Base-by-base conservation (phyloP, 306 rosid genomes). In the Oemleria cerasiformis region DNA sequence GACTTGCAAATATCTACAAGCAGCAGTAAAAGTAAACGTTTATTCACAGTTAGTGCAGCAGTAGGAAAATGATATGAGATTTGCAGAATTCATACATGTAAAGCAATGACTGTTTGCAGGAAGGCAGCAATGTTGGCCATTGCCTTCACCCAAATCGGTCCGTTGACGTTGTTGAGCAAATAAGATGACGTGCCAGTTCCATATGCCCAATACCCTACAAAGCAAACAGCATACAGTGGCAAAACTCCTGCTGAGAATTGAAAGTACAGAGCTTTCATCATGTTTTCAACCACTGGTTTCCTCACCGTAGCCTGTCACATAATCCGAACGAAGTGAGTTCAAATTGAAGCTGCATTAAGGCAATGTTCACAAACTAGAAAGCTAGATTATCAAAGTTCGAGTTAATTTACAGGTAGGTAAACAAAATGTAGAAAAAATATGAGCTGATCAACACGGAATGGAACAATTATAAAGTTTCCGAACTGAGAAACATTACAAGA, bases 131-230 rank as follows among this genome's bases (percentile, higher is more conserved):
- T 78, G 25, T 89, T 89, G 63, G 96, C 97, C 50, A 72, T 25
- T 59, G 87, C 88, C 77, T 85, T 94, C 48, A 84, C 73, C 99
- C 99, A 94, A 49, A 84, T 75, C 7, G 97, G 95, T 79, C 99
- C 97, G 4, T 77, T 75, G 73, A 89, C 97, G 68, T 62, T 90
- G 71, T 78, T 91, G 82, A 94, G 80, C 86, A 94, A 81, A 76
- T 85, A 94, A 68, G 92, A 45, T 44, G 86, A 62, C 57, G 97
- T 86, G 41, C 89, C 81, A 60, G 89, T 83, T 79, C 97, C 99
- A 75, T 91, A 94, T 39, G 99, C 99, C 99, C 99, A 94, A 78
- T 94, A 93, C 7, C 97, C 97, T 21, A 80, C 67, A 65, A 94
- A 94, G 45, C 92, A 84, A 44, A 91, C 91, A 14, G 87, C 82